Evolutionary conservation across 805 yeast species (phyloP).

Genomic region (Clavispora fructus): DNA sequence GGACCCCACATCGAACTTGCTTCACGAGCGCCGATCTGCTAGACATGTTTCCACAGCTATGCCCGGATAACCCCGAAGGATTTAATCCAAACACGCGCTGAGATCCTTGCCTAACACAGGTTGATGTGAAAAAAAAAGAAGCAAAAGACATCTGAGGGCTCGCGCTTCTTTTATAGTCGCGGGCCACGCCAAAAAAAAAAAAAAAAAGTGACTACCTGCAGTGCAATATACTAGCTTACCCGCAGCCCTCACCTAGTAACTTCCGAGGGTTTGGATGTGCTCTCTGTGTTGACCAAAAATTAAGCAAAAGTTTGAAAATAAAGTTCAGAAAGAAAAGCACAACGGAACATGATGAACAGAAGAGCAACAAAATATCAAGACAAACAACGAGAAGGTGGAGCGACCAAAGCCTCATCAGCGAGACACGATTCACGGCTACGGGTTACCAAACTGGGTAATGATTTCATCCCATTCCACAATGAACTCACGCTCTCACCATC

Average conservation of each 20-base stretch:
- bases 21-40: slow-evolving; percentile 74
- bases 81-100: slow-evolving; percentile 28
- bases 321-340: not conserved
- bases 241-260: not conserved
- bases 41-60: slow-evolving; percentile 32
- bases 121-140: slow-evolving; percentile 27
- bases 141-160: not conserved
- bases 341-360: slow-evolving; percentile 21
- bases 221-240: not conserved
- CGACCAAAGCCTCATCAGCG: not conserved
- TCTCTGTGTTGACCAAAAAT: not conserved
- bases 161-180: not conserved
- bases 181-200: not conserved
- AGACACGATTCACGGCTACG: not conserved
- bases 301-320: not conserved
- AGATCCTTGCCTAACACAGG: slow-evolving; percentile 51
- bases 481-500: slow-evolving; percentile 27
- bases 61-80: slow-evolving; percentile 24
- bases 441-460: slow-evolving; percentile 6
- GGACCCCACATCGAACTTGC: slow-evolving; percentile 38
- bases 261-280: not conserved
- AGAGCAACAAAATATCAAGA: slow-evolving; percentile 26
- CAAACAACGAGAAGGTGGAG: slow-evolving; percentile 4
- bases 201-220: not conserved
- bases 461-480: slow-evolving; percentile 30